Evolutionary conservation across 1,284 basidiomycete genomes (phyloP), one percentile per base, ranked within the genome.

Genomic region (Violaceomyces palustris): DNA sequence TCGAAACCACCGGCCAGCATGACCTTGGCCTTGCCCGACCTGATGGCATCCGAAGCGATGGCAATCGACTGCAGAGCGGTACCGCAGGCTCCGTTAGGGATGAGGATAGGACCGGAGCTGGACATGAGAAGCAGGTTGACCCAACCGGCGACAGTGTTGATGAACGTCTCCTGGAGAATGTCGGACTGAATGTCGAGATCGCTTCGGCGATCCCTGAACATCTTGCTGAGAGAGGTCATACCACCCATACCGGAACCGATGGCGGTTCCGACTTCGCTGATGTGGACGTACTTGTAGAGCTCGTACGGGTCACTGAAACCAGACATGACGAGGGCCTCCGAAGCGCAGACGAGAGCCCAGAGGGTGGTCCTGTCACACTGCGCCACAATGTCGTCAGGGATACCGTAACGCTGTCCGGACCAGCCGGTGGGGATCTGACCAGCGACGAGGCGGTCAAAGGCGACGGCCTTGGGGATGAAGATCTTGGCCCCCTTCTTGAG

Each of bases 1-100:
- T 98, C 94, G 77, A 91, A 96, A 48, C 93, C 94, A 76, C 94
- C 94, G 32, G 93, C 87, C 56, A 98, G 85, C 94, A 98, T 98
- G 72, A 98, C 84, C 79, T 97, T 97, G 37, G 93, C 93, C 76
- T 98, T 98, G 65, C 92, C 88, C 4, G 86, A 86, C 31, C 94
- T 76, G 55, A 98, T 86, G 1, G 88, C 88, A 72, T 98, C 94
- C 67, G 87, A 86, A n/a, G 91, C 93, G 61, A 98, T 97, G 75
- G 97, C 93, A 37, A 98, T 78, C 7, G 93, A 98, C 76, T 98
- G 94, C 26, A 98, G 80, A 18, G 92, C 93, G 10, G 93, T 98
- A 19, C 94, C 94, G 70, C 93, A 98, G 55, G 94, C 94, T 61
- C 94, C 93, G 54, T 98, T 94, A 35, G 93, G 92, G 64, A 96